Conservation (phyloP, 108 stramenopile species). For the Schizochytrium sp. region DNA sequence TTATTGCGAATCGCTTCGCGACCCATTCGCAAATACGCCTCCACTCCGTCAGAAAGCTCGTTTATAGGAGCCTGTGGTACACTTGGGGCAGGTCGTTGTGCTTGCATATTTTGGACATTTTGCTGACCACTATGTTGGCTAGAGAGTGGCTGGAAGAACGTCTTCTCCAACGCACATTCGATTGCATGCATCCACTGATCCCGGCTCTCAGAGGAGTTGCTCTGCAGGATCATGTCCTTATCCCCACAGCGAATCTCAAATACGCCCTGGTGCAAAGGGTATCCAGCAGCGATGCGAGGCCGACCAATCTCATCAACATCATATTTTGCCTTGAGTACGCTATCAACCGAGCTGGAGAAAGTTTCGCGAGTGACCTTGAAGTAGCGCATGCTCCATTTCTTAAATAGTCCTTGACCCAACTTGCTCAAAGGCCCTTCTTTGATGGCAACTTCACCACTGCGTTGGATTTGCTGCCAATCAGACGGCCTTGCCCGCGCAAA, state of each 20-base stretch:
- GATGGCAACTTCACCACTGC: background rate
- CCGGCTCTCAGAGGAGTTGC: conserved; percentile 31
- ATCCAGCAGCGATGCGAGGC: conserved; percentile 6
- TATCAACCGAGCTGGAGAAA: conserved; percentile 8
- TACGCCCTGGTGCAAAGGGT: conserved; percentile 50
- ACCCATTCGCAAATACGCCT: conserved; percentile 49
- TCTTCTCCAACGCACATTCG: conserved; percentile 27
- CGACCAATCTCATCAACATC: conserved; percentile 11
- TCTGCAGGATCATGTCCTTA: conserved; percentile 48
- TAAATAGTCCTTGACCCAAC: conserved; percentile 11
- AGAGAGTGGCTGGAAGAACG: conserved; percentile 53
- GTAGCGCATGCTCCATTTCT: conserved; percentile 8
- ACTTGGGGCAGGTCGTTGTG: background rate
- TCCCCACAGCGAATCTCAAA: conserved; percentile 57
- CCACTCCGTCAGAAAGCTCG: background rate
- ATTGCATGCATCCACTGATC: conserved; percentile 59
- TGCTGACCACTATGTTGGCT: background rate
- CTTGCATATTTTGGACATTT: background rate
- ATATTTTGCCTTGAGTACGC: conserved; percentile 19
- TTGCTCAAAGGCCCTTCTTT: background rate
- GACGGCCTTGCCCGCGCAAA: conserved; percentile 11
- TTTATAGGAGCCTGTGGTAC: background rate
- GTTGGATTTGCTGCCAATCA: conserved; percentile 5
- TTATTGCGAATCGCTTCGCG: background rate
- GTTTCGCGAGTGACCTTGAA: conserved; percentile 59